phyloP scores from a whole-genome alignment of 192 early-diverging fungal species.

The Linnemannia hyalina region DNA sequence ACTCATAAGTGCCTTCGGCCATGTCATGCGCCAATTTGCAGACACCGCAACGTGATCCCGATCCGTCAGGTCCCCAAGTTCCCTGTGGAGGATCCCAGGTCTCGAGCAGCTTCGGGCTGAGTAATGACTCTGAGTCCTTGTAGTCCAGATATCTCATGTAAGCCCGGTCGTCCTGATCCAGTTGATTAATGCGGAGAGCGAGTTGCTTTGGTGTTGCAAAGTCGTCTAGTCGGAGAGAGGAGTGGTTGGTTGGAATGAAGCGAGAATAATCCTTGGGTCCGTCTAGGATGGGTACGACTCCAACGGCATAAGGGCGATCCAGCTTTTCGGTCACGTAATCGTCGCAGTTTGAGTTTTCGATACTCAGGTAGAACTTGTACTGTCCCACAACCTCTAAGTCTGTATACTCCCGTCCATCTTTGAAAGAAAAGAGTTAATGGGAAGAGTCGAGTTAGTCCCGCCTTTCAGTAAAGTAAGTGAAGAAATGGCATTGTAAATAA shows the following conservation, averaged over 20 bases:
- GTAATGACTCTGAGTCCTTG: slow-evolving; percentile 21
- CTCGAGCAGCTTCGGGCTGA: slow-evolving; percentile 21
- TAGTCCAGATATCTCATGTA: slow-evolving; percentile 32
- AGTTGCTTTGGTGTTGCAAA: slow-evolving; percentile 36
- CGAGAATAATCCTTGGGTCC: slow-evolving; percentile 49
- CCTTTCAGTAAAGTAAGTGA: neutral
- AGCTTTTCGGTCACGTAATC: slow-evolving; percentile 55
- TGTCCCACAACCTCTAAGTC: slow-evolving; percentile 11
- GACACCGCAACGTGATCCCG: slow-evolving; percentile 17
- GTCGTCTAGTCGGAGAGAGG: slow-evolving; percentile 33
- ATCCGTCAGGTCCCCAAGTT: slow-evolving; percentile 20
- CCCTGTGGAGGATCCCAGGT: slow-evolving; percentile 1
- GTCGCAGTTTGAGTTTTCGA: slow-evolving; percentile 53
- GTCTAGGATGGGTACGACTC: slow-evolving; percentile 48
- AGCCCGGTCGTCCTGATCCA: slow-evolving; percentile 14
- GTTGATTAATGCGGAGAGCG: slow-evolving; percentile 13
- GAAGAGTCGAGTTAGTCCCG: neutral
- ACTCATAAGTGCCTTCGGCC: neutral
- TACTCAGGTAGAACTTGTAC: slow-evolving; percentile 49
- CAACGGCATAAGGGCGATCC: slow-evolving; percentile 20
- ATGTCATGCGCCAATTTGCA: slow-evolving; percentile 30
- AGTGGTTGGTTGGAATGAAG: slow-evolving; percentile 34
- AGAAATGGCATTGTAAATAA: neutral
- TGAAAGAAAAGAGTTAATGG: neutral
- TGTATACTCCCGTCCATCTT: neutral